Conservation (phyloP, 2,329 filamentous ascomycete species). For the Claviceps sp. region DNA sequence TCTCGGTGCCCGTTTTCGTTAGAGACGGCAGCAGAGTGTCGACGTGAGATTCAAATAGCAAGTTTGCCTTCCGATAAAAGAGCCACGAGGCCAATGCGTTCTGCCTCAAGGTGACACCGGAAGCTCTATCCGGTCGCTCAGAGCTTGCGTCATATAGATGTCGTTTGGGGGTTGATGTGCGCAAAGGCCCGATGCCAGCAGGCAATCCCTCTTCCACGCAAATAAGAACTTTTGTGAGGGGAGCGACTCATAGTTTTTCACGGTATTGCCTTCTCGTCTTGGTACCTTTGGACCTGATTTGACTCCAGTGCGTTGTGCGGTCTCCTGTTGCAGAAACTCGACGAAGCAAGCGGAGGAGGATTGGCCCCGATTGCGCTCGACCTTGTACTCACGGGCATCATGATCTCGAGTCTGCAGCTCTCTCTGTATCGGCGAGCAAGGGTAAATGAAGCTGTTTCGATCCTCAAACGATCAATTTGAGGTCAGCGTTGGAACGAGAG, state of each 20-base stretch:
- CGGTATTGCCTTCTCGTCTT: background rate
- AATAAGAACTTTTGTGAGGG: background rate
- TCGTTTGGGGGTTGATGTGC: slow-evolving; percentile 5
- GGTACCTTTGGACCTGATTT: background rate
- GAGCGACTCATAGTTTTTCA: background rate
- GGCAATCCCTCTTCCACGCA: background rate
- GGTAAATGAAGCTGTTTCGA: background rate
- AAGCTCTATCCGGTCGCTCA: slow-evolving; percentile 4
- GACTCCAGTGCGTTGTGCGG: background rate
- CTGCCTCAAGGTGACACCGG: slow-evolving; percentile 3
- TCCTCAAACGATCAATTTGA: too few species aligned
- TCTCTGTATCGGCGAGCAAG: background rate
- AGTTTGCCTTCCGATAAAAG: background rate
- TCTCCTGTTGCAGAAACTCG: background rate
- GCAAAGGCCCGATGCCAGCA: slow-evolving; percentile 5
- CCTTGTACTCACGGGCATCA: too few species aligned
- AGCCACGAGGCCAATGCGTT: background rate
- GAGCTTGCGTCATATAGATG: slow-evolving; percentile 1
- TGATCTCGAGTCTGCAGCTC: background rate
- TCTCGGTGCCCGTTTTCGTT: background rate
- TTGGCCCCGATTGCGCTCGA: background rate
- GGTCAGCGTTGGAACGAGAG: background rate
- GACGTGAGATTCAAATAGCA: background rate
- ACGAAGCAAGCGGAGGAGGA: background rate
- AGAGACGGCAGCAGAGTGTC: background rate